Conservation (phyloP, 1,284 basidiomycete genomes). For the Meira miltonrushii region DNA sequence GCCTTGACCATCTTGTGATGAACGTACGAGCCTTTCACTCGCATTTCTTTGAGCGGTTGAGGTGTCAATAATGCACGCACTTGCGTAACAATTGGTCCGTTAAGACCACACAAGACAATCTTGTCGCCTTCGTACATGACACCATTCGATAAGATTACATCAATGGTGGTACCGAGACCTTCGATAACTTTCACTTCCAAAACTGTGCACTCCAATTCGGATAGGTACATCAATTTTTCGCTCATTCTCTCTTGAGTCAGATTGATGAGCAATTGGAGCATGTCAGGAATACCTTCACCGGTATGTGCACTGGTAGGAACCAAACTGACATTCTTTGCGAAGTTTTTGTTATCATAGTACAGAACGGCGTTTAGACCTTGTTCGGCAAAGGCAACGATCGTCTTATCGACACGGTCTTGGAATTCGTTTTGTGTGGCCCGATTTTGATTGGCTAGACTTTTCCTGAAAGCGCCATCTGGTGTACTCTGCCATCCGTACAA, state of each 20-base stretch:
- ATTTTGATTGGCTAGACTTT: conserved; percentile 81
- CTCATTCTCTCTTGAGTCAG: conserved; percentile 98
- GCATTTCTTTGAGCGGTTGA: conserved; percentile 89
- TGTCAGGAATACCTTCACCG: conserved; percentile 98
- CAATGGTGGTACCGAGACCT: conserved; percentile 95
- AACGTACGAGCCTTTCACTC: conserved; percentile 95
- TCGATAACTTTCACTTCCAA: conserved; percentile 99
- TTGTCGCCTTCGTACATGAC: conserved; percentile 85
- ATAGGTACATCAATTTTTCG: conserved; percentile 94
- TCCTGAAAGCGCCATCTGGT: conserved; percentile 85
- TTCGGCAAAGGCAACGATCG: conserved; percentile 88
- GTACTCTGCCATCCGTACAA: conserved; percentile 91
- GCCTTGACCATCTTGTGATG: conserved; percentile 98
- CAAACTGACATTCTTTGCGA: conserved; percentile 86
- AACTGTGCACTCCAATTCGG: conserved; percentile 97
- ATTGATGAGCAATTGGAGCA: conserved; percentile 97
- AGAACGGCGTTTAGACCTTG: conserved; percentile 92
- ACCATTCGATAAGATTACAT: conserved; percentile 94
- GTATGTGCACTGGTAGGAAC: conserved; percentile 97
- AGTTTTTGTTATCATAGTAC: conserved; percentile 97
- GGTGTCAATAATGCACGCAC: conserved; percentile 90
- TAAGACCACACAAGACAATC: conserved; percentile 94
- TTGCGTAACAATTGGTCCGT: conserved; percentile 95
- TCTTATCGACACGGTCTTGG: conserved; percentile 78
- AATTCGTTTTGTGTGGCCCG: conserved; percentile 82